Conservation (phyloP, 2,329 filamentous ascomycete genomes). For the Coleophoma crateriformis region DNA sequence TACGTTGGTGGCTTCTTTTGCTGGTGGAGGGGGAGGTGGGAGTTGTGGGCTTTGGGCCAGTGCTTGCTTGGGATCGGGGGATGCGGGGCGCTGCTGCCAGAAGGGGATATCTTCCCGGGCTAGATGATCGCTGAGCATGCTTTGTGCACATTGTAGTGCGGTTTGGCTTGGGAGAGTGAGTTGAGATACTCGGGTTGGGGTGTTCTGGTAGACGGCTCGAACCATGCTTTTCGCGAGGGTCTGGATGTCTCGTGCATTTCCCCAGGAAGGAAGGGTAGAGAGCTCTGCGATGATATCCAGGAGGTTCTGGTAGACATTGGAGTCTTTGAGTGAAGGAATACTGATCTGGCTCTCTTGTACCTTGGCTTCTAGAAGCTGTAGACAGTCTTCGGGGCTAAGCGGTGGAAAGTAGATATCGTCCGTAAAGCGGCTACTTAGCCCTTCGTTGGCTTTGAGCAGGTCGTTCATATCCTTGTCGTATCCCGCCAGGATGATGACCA, state of each 20-base stretch:
- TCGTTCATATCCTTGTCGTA: constrained; percentile 50
- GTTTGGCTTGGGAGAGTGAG: constrained; percentile 12
- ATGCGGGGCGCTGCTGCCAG: not conserved
- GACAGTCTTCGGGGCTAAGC: constrained; percentile 29
- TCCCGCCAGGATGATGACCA: constrained; percentile 52
- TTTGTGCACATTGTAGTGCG: constrained; percentile 14
- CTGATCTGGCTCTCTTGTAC: constrained; percentile 25
- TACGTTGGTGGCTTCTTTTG: not conserved
- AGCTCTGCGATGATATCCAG: constrained; percentile 28
- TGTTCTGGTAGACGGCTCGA: constrained; percentile 17
- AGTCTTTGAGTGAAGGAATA: constrained; percentile 14
- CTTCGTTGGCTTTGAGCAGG: constrained; percentile 44
- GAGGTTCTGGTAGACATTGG: constrained; percentile 18
- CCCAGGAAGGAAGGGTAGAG: constrained; percentile 37
- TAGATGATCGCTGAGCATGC: constrained; percentile 16
- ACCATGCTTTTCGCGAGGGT: constrained; percentile 41
- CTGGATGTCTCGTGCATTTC: constrained; percentile 46
- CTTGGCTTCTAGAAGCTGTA: constrained; percentile 29
- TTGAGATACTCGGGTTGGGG: constrained; percentile 7
- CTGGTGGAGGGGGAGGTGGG: not conserved
- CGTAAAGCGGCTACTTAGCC: constrained; percentile 48
- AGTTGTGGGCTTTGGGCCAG: not conserved
- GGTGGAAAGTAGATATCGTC: constrained; percentile 39
- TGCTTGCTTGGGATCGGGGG: not conserved
- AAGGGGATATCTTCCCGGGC: not conserved